Base-by-base conservation (phyloP, 1,284 basidiomycete species). In the Moesziomyces globuligerus region DNA sequence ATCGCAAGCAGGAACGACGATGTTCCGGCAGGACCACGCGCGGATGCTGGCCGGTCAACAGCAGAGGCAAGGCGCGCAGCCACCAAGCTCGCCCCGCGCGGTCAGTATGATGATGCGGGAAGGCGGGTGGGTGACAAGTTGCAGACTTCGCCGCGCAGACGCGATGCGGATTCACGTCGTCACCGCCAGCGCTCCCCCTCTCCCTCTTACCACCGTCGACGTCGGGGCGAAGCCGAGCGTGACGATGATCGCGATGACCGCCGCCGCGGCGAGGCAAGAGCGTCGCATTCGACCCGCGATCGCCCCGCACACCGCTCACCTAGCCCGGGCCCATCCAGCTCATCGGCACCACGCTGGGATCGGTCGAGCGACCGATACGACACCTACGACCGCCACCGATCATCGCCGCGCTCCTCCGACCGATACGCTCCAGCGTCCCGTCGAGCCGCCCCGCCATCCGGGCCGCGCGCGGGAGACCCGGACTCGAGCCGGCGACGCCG, bases 81-180 rank as follows among this genome's bases (percentile, higher is more conserved):
- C 17, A 28, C 58, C 18, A 62, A 58, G 29, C 56, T 65, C 13
- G 67, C 67, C 17, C 67, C 67, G 10, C 21, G 60, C 20, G 60
- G 60, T 18, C 48, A 42, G 24, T 71, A 71, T 26, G 67, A 71
- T 28, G 61, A 65, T 5, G 40, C 37, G 18, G 67, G 67, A 3
- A 49, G 60, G 24, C 52, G 60, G 7, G 37, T 71, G 26, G 61
- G 65, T 11, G 49, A 43, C 23, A 44, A 55, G n/a, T 20, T 37
- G 6, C 57, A 48, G 3, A 57, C 57, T n/a, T 50, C 66, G 34
- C 55, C 54, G 21, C 53, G 48, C 18, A 57, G 39, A 32, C 58
- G 51, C 18, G 54, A 49, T n/a, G 15, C 26, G 39, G 40, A 25
- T 1, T 36, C 36, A 6, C 41, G 60, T 13, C 21, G 48, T 4